Evolutionary conservation across 139 green algal species (phyloP), one percentile per base, ranked within the genome.

Genomic region (Yamagishiella unicocca): DNA sequence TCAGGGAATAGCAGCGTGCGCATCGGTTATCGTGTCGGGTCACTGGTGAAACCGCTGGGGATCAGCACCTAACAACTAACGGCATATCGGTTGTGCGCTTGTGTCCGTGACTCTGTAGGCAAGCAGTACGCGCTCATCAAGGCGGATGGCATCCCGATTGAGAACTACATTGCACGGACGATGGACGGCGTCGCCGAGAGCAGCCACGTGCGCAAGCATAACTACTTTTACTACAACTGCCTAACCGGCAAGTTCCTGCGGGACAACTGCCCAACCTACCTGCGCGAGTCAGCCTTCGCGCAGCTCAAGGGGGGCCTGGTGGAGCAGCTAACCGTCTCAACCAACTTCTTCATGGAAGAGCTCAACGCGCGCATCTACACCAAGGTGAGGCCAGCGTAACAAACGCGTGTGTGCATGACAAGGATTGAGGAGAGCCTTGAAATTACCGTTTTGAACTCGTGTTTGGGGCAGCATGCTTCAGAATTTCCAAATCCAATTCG

Each of bases 221-320:
- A 99, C 94, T 99, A 99, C 94, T 99, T 99, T 84, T 99, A 99
- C 94, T 98, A 96, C 95, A 97, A 97, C 91, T 99, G 96, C 94
- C 88, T 99, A 25, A 98, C 94, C 0, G 97, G 96, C 53, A 88
- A 94, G 64, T 99, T 99, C 91, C 89, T 97, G 54, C 92, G 93
- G 4, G 95, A 99, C 89, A 98, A 96, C 95, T 99, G 98, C 94
- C 98, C 98, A 38, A 90, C 91, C 25, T 99, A 98, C 93, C 93
- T 99, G 58, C 93, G 91, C 62, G 88, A 95, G 64, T 77, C 91
- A 0, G 94, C 93, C 81, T 99, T 99, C 72, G 53, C 90, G 1
- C 75, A 83, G 84, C 95, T 99, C 25, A 97, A 97, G 91, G 64
- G n/a, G 0, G 84, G 89, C n/a, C 50, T 88, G 10, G 83, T 98